Evolutionary conservation across 768 basidiomycete genomes (phyloP).

Genomic region (Boletales sp.): DNA sequence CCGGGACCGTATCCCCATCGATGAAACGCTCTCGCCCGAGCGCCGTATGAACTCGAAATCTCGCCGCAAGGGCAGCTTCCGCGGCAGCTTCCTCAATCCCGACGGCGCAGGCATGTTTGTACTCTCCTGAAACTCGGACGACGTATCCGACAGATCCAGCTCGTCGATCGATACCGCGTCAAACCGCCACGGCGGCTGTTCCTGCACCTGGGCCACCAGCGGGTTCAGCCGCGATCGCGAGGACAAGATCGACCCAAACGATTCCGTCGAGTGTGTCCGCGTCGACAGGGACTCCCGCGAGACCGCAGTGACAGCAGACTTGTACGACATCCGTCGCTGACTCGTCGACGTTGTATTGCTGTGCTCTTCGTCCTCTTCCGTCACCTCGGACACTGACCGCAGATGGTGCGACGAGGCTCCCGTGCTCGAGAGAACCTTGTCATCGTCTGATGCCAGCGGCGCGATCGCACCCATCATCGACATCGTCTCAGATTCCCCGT

Average conservation of each 20-base stretch:
- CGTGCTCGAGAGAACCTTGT: slow-evolving; percentile 6
- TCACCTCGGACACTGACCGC: slow-evolving; percentile 30
- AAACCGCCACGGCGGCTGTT: slow-evolving; percentile 52
- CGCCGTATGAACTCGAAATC: slow-evolving; percentile 79
- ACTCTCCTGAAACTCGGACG: slow-evolving; percentile 46
- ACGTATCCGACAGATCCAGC: slow-evolving; percentile 74
- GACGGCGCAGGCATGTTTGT: slow-evolving; percentile 39
- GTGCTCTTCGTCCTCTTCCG: slow-evolving; percentile 28
- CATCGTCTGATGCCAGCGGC: background rate
- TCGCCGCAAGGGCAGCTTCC: slow-evolving; percentile 67
- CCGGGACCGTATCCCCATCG: slow-evolving; percentile 68
- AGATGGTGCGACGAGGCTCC: slow-evolving; percentile 16
- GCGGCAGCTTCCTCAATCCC: slow-evolving; percentile 51
- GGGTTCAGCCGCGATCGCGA: slow-evolving; percentile 29
- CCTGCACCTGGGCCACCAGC: slow-evolving; percentile 32
- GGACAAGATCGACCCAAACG: slow-evolving; percentile 31
- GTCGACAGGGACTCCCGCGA: slow-evolving; percentile 19
- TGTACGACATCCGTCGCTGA: slow-evolving; percentile 16
- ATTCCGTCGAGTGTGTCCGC: slow-evolving; percentile 33
- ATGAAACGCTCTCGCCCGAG: slow-evolving; percentile 71
- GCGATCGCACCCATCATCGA: too few relatives aligned
- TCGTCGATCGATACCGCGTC: slow-evolving; percentile 80
- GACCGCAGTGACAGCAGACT: slow-evolving; percentile 18
- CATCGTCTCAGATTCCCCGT: slow-evolving; percentile 4
- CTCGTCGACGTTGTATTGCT: slow-evolving; percentile 16